phyloP scores from a whole-genome alignment of 495 filamentous ascomycete genomes.

The Xylaria curta region DNA sequence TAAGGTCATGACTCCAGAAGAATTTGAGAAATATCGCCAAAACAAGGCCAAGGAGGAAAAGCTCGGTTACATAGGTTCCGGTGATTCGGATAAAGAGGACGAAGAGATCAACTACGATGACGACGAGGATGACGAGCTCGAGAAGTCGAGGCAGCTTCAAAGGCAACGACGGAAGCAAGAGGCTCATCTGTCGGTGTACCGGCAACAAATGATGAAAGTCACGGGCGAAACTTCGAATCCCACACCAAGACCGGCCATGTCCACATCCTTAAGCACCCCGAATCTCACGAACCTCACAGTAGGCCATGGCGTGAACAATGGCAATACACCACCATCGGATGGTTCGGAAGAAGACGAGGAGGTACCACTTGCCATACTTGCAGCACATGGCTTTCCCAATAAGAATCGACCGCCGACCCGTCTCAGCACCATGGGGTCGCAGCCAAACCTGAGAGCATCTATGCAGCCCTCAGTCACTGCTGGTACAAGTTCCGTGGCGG shows the following conservation, averaged over 20 bases:
- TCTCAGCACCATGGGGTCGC: constrained; percentile 68
- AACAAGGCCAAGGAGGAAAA: constrained; percentile 70
- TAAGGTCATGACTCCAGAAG: constrained; percentile 88
- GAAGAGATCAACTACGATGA: constrained; percentile 62
- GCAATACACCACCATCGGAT: constrained; percentile 44
- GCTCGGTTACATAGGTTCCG: constrained; percentile 41
- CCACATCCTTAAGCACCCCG: constrained; percentile 62
- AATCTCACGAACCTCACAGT: constrained; percentile 55
- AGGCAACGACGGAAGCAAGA: constrained; percentile 87
- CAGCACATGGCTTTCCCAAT: constrained; percentile 90
- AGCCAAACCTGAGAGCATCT: constrained; percentile 63
- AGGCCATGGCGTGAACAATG: constrained; percentile 36
- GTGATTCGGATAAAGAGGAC: constrained; percentile 61
- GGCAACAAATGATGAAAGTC: constrained; percentile 97
- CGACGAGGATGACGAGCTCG: constrained; percentile 85
- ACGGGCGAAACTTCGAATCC: constrained; percentile 70
- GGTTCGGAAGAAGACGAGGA: constrained; percentile 84
- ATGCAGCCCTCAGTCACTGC: constrained; percentile 33
- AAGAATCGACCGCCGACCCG: constrained; percentile 80
- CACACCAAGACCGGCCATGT: constrained; percentile 48
- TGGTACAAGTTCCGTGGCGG: constrained; percentile 34
- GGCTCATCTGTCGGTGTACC: constrained; percentile 86
- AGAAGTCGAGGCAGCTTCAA: constrained; percentile 73
- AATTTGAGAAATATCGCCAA: constrained; percentile 83
- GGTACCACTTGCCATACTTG: constrained; percentile 84